Base-by-base conservation (phyloP, 2,329 filamentous ascomycete genomes). In the Amphichorda felina region DNA sequence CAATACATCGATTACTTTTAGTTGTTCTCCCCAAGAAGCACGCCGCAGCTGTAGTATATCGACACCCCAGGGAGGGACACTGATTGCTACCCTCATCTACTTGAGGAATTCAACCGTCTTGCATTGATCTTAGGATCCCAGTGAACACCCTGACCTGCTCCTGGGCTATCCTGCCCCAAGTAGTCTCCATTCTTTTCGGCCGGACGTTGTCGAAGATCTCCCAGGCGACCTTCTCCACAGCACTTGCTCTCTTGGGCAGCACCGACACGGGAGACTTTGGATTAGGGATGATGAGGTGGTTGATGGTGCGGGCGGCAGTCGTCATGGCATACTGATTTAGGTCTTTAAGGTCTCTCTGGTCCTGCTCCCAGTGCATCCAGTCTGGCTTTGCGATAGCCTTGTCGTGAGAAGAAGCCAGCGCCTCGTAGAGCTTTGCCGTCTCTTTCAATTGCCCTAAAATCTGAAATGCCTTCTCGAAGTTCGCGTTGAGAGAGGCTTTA, bases 341-440 rank as follows among this genome's bases (percentile, higher is more conserved):
- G 3, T 48, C 42, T 14, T 41, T 37, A 18, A 59, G 42, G 17
- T 53, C 47, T 21, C 41, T 41, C 9, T 38, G 46, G n/a, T 61
- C 56, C 30, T 55, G 47, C 31, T 45, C 38, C 58, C 56, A 61
- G 4, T 45, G 50, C 40, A 50, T 44, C 41, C 46, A 49, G 8
- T 34, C 37, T 4, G 54, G 56, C 32, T 44, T 45, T 11, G 43
- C 43, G 21, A 51, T 44, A 2, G 43, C 38, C 6, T 24, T 38
- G 8, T 36, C 29, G 15, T 40, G 37, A 10, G 41, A 41, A 10
- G 41, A 41, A 30, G 24, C 33, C 10, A 30, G n/a, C 14, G 24
- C 6, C 13, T 16, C 18, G 16, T 34, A 34, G 10, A 15, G 14
- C 5, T 33, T 22, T 7, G 17, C 19, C 9, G 25, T 10, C 8